Evolutionary conservation across 208 protist species (phyloP).

Genomic region (Polymyxa betae): DNA sequence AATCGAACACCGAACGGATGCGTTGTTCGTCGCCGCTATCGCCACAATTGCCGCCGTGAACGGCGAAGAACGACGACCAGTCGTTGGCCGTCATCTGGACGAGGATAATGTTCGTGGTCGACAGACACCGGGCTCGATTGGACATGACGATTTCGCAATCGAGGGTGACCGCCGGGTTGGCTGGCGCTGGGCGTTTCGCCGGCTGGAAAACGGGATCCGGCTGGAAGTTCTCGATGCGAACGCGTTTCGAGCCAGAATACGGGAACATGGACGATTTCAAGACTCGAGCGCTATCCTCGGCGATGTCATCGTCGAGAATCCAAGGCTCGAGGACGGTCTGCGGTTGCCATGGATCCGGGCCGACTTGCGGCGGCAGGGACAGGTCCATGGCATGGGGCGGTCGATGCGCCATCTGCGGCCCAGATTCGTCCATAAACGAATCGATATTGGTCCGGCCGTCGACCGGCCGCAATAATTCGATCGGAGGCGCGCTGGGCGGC

Average conservation of each 20-base stretch:
- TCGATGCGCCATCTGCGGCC: too few species aligned
- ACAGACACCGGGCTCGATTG: not conserved
- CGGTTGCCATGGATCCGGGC: not conserved
- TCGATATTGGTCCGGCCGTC: too few species aligned
- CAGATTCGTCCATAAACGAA: too few species aligned
- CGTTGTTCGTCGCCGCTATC: not conserved
- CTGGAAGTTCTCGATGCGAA: not conserved
- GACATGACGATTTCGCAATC: not conserved
- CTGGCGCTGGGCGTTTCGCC: not conserved
- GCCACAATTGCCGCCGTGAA: not conserved
- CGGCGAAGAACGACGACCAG: not conserved
- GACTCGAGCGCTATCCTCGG: constrained; percentile 31
- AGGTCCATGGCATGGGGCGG: too few species aligned
- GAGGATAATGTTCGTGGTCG: not conserved
- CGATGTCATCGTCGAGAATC: constrained; percentile 11
- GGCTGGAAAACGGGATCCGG: not conserved
- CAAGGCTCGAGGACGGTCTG: not conserved
- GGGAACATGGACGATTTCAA: constrained; percentile 53
- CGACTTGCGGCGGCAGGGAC: too few species aligned
- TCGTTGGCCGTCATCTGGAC: constrained; percentile 32
- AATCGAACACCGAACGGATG: not conserved
- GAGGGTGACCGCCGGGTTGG: not conserved
- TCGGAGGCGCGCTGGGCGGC: too few species aligned
- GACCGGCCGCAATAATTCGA: too few species aligned
- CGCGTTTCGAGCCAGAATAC: not conserved